Percentiles rank a stretch among this genome's conserved stretches.
These are phyloP conservation scores for Gossypium laxum DNA, from an alignment of 441 rosid genomes.

Conservation along the genomic window DNA sequence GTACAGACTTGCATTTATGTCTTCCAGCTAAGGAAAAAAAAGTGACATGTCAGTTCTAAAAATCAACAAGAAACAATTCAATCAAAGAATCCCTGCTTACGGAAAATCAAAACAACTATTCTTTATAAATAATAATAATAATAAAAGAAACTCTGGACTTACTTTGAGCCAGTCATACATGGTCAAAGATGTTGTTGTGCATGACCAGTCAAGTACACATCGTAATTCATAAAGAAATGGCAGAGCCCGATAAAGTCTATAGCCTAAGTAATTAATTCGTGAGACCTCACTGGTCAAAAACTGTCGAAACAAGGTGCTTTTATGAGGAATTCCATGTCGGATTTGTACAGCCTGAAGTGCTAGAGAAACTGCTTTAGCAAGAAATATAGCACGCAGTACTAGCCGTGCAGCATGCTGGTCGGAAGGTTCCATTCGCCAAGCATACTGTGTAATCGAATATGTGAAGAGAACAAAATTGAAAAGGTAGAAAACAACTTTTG, in stretches of 20 bases:
- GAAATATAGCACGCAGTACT: conserved; percentile 82
- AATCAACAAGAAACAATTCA: conserved; percentile 13
- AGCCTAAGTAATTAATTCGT: conserved; percentile 76
- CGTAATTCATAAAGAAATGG: conserved; percentile 95
- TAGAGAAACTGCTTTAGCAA: conserved; percentile 87
- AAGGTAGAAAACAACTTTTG: conserved; percentile 81
- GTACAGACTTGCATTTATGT: conserved; percentile 87
- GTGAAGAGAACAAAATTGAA: conserved; percentile 87
- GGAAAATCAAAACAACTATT: not conserved
- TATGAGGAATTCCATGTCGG: conserved; percentile 85
- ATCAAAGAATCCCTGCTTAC: conserved; percentile 7
- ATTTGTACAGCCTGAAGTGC: conserved; percentile 94
- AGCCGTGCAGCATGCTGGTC: conserved; percentile 57
- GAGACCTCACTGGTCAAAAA: conserved; percentile 87
- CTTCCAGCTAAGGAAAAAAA: conserved; percentile 69
- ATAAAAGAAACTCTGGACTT: conserved; percentile 12
- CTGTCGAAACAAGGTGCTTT: conserved; percentile 89
- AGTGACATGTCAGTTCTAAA: conserved; percentile 26
- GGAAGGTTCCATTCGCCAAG: conserved; percentile 71
- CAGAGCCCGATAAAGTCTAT: conserved; percentile 92
- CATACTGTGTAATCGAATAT: conserved; percentile 69
- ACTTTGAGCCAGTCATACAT: conserved; percentile 99
- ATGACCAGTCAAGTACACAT: conserved; percentile 98
- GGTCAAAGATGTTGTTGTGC: conserved; percentile 96
- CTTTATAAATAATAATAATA: not conserved